Base-by-base conservation (phyloP, 1,284 basidiomycete genomes). In the Tremellales sp. region DNA sequence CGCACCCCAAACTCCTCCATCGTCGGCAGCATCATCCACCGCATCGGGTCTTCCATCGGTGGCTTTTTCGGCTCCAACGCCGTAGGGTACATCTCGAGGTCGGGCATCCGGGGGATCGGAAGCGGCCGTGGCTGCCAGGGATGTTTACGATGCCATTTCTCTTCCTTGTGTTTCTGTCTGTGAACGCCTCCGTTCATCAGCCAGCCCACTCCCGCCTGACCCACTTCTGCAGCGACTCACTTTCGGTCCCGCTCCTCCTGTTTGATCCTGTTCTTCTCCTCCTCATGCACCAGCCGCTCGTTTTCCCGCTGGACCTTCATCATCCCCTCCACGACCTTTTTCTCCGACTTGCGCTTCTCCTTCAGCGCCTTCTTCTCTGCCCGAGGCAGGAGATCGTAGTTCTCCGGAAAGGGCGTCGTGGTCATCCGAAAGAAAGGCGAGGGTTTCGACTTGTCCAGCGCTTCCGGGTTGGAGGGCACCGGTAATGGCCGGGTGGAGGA, bases 1-100 rank as follows among this genome's bases (percentile, higher is more conserved):
- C 56, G 42, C 2, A 63, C 48, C 4, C 60, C 60, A 42, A 60
- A 60, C 33, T 61, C 54, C 32, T 60, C 56, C n/a, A 48, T 35
- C 0, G 58, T 54, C 4, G 58, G 56, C 2, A 58, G 36, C 12
- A 60, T 36, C 56, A 60, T 57, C 45, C 56, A 61, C 10, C 39
- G 42, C 7, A 42, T 39, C 18, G 45, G 48, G 29, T 25, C 14
- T 14, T 27, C 22, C 18, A 16, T 12, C 18, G 16, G 18, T 19
- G 45, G 39, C 7, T 31, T 38, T 28, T 21, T 40, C 26, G 22
- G 50, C 26, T 34, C 34, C 9, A 22, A 24, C 38, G 46, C 31
- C n/a, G 9, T 35, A 21, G 18, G 36, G 25, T n/a, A n/a, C n/a
- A n/a, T n/a, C n/a, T n/a, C n/a, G n/a, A n/a, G n/a, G n/a, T n/a